Conservation (phyloP, 495 filamentous ascomycete genomes). For the Penicillium cataractarum region DNA sequence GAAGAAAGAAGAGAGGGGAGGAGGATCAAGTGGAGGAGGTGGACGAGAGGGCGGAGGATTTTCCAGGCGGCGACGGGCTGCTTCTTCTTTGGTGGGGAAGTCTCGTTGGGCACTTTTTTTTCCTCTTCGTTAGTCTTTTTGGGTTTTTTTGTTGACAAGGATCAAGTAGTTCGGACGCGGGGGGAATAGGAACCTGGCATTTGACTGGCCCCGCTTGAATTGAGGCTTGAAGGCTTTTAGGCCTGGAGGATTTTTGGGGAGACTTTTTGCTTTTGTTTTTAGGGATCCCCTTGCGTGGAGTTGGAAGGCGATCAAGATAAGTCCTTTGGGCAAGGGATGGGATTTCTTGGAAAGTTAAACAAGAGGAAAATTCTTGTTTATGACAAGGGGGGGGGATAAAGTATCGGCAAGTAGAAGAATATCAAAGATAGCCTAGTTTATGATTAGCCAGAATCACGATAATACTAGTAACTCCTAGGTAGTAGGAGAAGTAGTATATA, state of each 20-base stretch:
- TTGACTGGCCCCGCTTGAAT: constrained; percentile 4
- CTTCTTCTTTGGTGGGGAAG: not conserved
- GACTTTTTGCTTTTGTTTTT: no score
- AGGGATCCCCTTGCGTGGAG: not conserved
- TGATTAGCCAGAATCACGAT: not conserved
- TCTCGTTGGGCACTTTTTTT: constrained; percentile 3
- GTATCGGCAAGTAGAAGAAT: not conserved
- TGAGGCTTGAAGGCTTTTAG: not conserved
- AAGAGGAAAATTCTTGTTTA: no score
- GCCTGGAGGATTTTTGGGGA: not conserved
- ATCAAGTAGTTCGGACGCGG: constrained; percentile 5
- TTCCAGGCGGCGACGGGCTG: constrained; percentile 4
- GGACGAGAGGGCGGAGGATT: not conserved
- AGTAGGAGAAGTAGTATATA: not conserved
- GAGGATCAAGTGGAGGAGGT: not conserved
- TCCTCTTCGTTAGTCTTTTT: not conserved
- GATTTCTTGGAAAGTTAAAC: not conserved
- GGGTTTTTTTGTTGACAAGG: not conserved
- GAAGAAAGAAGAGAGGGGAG: not conserved
- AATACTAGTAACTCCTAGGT: no score
- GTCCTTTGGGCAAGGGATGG: not conserved
- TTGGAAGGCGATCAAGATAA: not conserved
- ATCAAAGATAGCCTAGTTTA: no score
- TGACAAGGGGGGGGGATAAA: not conserved
- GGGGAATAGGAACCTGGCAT: not conserved